Base-by-base conservation (phyloP, 139 green algal species). In the Pleodorina starrii region DNA sequence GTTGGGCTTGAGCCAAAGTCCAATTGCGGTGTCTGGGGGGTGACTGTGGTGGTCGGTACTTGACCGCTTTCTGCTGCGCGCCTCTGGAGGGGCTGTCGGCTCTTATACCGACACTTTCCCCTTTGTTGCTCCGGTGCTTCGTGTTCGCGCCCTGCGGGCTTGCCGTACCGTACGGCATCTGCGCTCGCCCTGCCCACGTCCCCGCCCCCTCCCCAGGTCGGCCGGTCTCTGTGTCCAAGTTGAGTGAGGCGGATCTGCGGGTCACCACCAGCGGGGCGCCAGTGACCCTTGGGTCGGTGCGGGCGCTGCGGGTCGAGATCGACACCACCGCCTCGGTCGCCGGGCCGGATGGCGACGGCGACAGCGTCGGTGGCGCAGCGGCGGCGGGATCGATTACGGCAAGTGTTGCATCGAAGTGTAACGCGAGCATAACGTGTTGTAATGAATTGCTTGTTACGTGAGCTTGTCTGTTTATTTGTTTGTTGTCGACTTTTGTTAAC, bases 211-310 rank as follows among this genome's bases (percentile, higher is more conserved):
- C 27, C 11, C 10, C 81, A 87, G 81, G 63, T 21, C 11, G 17
- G 21, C 44, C 81, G 7, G 60, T 87, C n/a, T 44, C 43, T 0
- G 81, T 87, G 29, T 50, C 81, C 12, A 46, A 48, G 0, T 10
- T 87, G 16, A 40, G 63, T 3, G 81, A 87, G 81, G 81, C 60
- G n/a, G 60, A 78, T 42, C 81, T 87, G 60, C 60, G 63, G 27
- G 81, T 66, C 7, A 19, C 17, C 29, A 68, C 81, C 0, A n/a
- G 42, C n/a, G 60, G 81, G 3, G 81, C 54, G 16, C 5, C 60
- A 27, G 2, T 87, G 81, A 36, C 27, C 40, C 81, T 87, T 36
- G 81, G 81, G 21, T 63, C 42, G 29, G 63, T 87, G 0, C 60
- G 81, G 16, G 81, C 29, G 6, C 42, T 78, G 14, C 29, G 32